Conservation (phyloP, 768 basidiomycete genomes). For the Exsudoporus frostii region DNA sequence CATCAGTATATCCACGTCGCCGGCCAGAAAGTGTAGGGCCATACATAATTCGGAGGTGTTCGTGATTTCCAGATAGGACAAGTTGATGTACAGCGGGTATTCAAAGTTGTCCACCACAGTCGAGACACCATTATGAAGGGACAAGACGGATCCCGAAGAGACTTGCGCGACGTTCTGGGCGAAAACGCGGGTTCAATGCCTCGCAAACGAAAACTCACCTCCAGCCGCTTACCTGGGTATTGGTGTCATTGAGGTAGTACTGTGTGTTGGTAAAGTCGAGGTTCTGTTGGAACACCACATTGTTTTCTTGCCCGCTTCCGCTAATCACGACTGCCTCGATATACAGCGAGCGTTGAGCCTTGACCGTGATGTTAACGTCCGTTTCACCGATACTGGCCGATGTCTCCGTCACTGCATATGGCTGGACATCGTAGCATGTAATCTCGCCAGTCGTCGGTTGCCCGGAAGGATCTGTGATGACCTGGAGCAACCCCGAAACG, state of each 20-base stretch:
- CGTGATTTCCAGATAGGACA: slow-evolving; percentile 31
- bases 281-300: slow-evolving; percentile 61
- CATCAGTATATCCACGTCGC: not conserved
- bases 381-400: slow-evolving; percentile 42
- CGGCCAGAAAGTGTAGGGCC: not conserved
- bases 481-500: slow-evolving; percentile 67
- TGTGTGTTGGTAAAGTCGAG: slow-evolving; percentile 62
- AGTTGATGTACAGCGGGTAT: slow-evolving; percentile 49
- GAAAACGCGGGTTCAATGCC: not conserved
- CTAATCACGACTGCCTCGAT: slow-evolving; percentile 61
- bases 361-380: slow-evolving; percentile 60
- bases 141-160: slow-evolving; percentile 43
- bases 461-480: slow-evolving; percentile 60
- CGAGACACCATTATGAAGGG: slow-evolving; percentile 46
- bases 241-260: slow-evolving; percentile 49
- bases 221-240: slow-evolving; percentile 33
- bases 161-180: slow-evolving; percentile 48
- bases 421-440: slow-evolving; percentile 51
- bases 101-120: slow-evolving; percentile 48
- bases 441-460: slow-evolving; percentile 69
- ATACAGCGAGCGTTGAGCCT: slow-evolving; percentile 51
- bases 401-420: slow-evolving; percentile 51
- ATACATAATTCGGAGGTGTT: slow-evolving; percentile 26
- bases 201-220: not conserved
- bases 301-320: slow-evolving; percentile 55